Evolutionary conservation across 23 red algal species (phyloP), one percentile per base, ranked within the genome.

Genomic region (Gracilariopsis chorda): DNA sequence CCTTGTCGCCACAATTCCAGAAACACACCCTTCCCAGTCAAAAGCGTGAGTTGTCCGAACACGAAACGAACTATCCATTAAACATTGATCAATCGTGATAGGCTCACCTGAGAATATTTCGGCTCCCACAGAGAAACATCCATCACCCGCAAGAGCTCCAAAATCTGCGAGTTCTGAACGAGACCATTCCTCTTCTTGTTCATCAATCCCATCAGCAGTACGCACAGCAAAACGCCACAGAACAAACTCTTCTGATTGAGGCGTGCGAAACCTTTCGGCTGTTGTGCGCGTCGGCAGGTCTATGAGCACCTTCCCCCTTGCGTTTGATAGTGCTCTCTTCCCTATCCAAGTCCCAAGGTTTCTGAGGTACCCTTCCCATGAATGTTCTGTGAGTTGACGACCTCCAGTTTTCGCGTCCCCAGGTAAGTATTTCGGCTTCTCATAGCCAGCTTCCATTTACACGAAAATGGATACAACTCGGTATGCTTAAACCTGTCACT

Each of bases 21-120:
- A 93, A 47, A 93, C 51, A 25, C 72, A 83, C 5, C 90, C 90
- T 35, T 93, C 90, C 90, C 90, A 93, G 73, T 93, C 90, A 75
- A 83, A 93, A 29, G 90, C 90, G 36, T 93, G 83, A 41, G 78
- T 80, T 25, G 90, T 80, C n/a, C 90, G 51, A 48, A 93, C 60
- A 40, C 90, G 90, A 65, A 37, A 62, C 30, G 45, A 21, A 37
- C 69, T 58, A 44, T 86, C 90, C 16, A 93, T 35, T 35, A 87
- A 12, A 59, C 78, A 86, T 7, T 83, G 74, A 46, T 93, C 76
- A 13, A 93, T 47, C 23, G 80, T 85, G 34, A 93, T 83, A 41
- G 61, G 58, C 42, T 93, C 78, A 20, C 90, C 90, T 5, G 46
- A 48, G 51, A 93, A 83, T 3, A 69, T 24, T 17, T 79, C 57